A percentile compares a stretch with the other conserved stretches of the same genome.
phyloP scores from a whole-genome alignment of 306 rosid genomes.

The Cucurbita pepo region DNA sequence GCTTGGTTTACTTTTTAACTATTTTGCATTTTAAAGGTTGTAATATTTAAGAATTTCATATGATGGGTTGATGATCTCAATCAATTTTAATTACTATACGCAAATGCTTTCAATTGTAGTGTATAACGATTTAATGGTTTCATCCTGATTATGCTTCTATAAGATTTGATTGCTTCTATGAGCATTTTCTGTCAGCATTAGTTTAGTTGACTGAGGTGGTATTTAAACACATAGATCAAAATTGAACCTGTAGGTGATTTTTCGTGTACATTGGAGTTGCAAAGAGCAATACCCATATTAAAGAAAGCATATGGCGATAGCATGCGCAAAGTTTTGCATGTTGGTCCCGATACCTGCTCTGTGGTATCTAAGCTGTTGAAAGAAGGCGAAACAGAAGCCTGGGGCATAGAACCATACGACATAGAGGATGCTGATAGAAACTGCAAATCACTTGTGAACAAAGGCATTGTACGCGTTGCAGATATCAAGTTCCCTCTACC shows the following conservation, averaged over 20 bases:
- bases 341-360: slow-evolving; percentile 80
- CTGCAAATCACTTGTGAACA: slow-evolving; percentile 66
- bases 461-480: slow-evolving; percentile 63
- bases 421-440: slow-evolving; percentile 54
- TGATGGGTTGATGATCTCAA: neutral
- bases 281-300: slow-evolving; percentile 49
- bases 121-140: neutral
- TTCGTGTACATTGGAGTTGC: slow-evolving; percentile 67
- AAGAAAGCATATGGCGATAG: slow-evolving; percentile 58
- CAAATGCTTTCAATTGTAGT: neutral
- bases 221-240: neutral
- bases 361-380: slow-evolving; percentile 52
- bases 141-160: neutral
- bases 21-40: neutral
- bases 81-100: neutral
- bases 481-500: slow-evolving; percentile 81
- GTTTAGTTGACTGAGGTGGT: neutral
- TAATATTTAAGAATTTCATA: neutral
- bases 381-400: slow-evolving; percentile 70
- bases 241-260: slow-evolving; percentile 33
- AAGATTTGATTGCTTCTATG: neutral
- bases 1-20: neutral
- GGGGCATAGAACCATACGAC: slow-evolving; percentile 94
- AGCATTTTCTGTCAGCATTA: neutral
- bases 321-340: slow-evolving; percentile 64